These are phyloP conservation scores for Boletus rufocinnamomeus DNA, from an alignment of 768 basidiomycete species.

Conservation along the genomic window DNA sequence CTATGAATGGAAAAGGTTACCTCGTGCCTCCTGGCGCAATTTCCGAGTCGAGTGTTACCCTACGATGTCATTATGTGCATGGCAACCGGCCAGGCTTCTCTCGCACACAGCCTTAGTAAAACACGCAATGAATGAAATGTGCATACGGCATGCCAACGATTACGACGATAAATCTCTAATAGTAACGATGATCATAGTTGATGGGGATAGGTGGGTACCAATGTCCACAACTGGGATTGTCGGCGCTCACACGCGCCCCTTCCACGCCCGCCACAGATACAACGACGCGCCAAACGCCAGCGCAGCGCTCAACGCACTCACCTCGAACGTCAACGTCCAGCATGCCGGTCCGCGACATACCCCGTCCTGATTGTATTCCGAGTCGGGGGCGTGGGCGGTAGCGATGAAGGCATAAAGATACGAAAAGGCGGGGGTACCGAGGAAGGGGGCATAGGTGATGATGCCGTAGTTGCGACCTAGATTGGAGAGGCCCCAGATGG, in stretches of 20 bases:
- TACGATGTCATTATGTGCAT: background rate
- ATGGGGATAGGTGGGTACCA: background rate
- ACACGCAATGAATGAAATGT: background rate
- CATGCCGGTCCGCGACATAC: slow-evolving; percentile 62
- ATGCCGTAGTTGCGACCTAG: slow-evolving; percentile 78
- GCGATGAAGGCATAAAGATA: slow-evolving; percentile 77
- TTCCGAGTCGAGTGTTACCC: background rate
- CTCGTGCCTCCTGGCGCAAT: background rate
- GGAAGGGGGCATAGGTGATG: slow-evolving; percentile 72
- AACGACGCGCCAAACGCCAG: slow-evolving; percentile 47
- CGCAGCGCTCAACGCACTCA: slow-evolving; percentile 45
- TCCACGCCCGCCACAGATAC: slow-evolving; percentile 67
- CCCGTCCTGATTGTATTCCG: slow-evolving; percentile 9
- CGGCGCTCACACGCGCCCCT: slow-evolving; percentile 45
- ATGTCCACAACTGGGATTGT: background rate
- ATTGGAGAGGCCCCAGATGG: slow-evolving; percentile 71
- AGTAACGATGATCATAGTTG: background rate
- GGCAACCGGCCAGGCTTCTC: no score
- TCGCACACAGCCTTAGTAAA: no score
- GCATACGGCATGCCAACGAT: background rate
- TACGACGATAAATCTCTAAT: background rate
- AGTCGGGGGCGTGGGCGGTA: slow-evolving; percentile 45
- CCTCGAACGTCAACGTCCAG: slow-evolving; percentile 67
- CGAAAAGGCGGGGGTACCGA: slow-evolving; percentile 75
- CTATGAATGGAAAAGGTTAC: no score